Evolutionary conservation across 1,284 basidiomycete genomes (phyloP).

Genomic region (Lignosus rhinocerotis): DNA sequence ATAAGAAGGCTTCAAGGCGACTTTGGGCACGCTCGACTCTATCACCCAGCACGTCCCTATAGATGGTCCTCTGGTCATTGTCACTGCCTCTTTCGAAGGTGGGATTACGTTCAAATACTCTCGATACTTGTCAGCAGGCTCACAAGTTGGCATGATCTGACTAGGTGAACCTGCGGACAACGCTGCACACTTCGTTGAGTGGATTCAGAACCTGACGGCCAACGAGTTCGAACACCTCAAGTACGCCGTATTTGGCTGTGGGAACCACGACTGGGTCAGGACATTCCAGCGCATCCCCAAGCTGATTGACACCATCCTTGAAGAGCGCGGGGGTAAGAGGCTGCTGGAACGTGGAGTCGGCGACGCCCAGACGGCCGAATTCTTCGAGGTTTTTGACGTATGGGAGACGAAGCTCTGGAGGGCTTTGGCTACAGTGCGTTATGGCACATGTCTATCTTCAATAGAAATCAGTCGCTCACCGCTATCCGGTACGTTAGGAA

Average conservation of each 20-base stretch:
- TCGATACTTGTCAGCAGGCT: not conserved
- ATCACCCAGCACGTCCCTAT: constrained; percentile 41
- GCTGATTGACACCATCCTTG: constrained; percentile 42
- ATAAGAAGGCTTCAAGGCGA: constrained; percentile 41
- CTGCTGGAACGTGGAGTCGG: constrained; percentile 43
- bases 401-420: constrained; percentile 46
- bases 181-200: constrained; percentile 47
- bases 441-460: not conserved
- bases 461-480: not conserved
- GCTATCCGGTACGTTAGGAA: constrained; percentile 28
- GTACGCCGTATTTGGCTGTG: constrained; percentile 55
- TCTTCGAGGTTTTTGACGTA: constrained; percentile 49
- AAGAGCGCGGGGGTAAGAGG: constrained; percentile 41
- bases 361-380: constrained; percentile 44
- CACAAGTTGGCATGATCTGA: not conserved
- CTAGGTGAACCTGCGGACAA: constrained; percentile 50
- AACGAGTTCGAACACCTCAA: constrained; percentile 38
- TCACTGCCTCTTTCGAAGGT: constrained; percentile 57
- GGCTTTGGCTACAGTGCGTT: constrained; percentile 35
- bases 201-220: constrained; percentile 37
- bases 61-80: constrained; percentile 49
- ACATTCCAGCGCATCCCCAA: constrained; percentile 55
- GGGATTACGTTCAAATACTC: not conserved
- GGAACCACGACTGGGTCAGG: constrained; percentile 53
- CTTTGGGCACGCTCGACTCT: constrained; percentile 46